These are phyloP conservation scores for Syncephalastrum sp. DNA, from an alignment of 371 early-diverging fungal genomes.

Conservation along the genomic window DNA sequence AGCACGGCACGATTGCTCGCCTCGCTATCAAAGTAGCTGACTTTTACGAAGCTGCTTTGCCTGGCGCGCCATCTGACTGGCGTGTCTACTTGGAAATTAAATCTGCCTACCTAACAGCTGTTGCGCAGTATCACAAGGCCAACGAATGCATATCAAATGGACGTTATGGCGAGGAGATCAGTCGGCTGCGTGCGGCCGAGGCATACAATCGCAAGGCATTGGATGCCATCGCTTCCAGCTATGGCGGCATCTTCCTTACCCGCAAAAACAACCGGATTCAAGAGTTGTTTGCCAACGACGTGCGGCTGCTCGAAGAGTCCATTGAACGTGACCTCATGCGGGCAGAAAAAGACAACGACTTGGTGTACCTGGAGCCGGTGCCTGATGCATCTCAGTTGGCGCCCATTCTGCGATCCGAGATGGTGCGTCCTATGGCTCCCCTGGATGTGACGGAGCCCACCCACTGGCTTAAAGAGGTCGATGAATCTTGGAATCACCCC, in stretches of 20 bases:
- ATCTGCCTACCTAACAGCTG: constrained; percentile 69
- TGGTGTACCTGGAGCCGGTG: constrained; percentile 81
- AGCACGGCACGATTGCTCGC: constrained; percentile 73
- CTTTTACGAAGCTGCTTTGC: constrained; percentile 63
- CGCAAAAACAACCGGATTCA: constrained; percentile 5
- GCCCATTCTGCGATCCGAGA: constrained; percentile 65
- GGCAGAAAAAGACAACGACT: constrained; percentile 88
- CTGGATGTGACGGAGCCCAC: constrained; percentile 23
- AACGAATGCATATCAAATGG: constrained; percentile 69
- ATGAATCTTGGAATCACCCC: constrained; percentile 62
- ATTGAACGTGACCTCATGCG: constrained; percentile 59
- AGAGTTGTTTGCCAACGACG: constrained; percentile 17
- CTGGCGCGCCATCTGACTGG: constrained; percentile 55
- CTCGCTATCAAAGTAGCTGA: constrained; percentile 76
- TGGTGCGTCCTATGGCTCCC: constrained; percentile 68
- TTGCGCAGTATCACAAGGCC: constrained; percentile 77
- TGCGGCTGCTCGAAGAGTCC: constrained; percentile 42
- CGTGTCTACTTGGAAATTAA: constrained; percentile 70
- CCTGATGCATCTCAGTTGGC: constrained; percentile 61
- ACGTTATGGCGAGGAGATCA: constrained; percentile 88
- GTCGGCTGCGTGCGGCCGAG: constrained; percentile 65
- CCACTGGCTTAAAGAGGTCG: constrained; percentile 26
- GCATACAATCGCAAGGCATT: constrained; percentile 24
- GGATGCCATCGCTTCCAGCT: constrained; percentile 17
- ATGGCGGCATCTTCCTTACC: not conserved